A percentile compares a stretch with the other conserved stretches of the same genome.
Conservation (phyloP, 75 land plant genomes). For the Selaginella tamariscina region DNA sequence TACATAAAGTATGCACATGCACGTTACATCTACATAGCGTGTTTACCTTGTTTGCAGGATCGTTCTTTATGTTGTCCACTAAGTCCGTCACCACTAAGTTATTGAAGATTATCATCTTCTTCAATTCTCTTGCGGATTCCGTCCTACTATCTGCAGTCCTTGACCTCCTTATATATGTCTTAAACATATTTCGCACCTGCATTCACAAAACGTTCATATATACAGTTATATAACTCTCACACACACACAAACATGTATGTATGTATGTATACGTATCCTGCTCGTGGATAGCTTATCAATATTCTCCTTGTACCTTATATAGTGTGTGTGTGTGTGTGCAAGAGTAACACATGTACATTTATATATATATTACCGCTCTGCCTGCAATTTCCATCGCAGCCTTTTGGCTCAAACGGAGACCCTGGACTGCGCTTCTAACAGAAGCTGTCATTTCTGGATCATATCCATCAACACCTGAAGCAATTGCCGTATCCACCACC, state of each 20-base stretch:
- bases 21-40: too few relatives aligned
- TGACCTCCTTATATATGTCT: conserved; percentile 52
- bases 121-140: conserved; percentile 69
- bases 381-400: conserved; percentile 75
- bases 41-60: conserved; percentile 20
- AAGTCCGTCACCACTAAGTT: conserved; percentile 64
- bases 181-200: conserved; percentile 65
- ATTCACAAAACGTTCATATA: conserved; percentile 13
- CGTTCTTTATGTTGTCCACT: conserved; percentile 65
- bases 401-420: conserved; percentile 66
- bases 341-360: background rate
- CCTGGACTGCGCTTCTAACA: conserved; percentile 60
- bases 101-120: conserved; percentile 81
- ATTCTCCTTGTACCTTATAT: too few relatives aligned
- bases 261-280: too few relatives aligned
- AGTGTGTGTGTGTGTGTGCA: too few relatives aligned
- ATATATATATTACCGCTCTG: conserved; percentile 41
- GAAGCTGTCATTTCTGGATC: conserved; percentile 53
- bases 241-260: too few relatives aligned
- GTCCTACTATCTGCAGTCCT: conserved; percentile 43
- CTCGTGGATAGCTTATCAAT: too few relatives aligned
- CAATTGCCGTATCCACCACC: conserved; percentile 76
- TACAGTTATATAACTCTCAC: too few relatives aligned
- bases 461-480: conserved; percentile 78
- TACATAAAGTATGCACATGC: too few relatives aligned